These are phyloP conservation scores for Chaetomium fimeti DNA, from an alignment of 495 filamentous ascomycete species.

Conservation along the genomic window DNA sequence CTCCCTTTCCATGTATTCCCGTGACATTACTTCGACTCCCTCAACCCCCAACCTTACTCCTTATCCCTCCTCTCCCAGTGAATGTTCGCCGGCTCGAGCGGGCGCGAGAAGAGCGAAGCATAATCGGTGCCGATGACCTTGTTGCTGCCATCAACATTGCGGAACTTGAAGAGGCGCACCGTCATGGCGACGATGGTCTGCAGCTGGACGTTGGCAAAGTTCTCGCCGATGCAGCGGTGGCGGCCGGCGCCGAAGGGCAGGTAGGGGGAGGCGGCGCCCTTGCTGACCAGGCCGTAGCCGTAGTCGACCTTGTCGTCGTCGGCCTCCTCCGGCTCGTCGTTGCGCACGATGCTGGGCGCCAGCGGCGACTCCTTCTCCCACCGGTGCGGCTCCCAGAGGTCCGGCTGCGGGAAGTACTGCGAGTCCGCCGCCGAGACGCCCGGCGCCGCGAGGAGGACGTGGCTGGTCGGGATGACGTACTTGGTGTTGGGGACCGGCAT, in stretches of 20 bases:
- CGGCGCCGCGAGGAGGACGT: conserved; percentile 77
- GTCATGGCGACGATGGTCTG: conserved; percentile 78
- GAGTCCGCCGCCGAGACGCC: conserved; percentile 69
- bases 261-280: conserved; percentile 83
- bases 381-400: conserved; percentile 80
- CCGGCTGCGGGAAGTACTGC: conserved; percentile 76
- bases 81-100: conserved; percentile 62
- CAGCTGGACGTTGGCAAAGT: conserved; percentile 93
- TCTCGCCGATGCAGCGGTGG: conserved; percentile 94
- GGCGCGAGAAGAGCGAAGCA: conserved; percentile 62
- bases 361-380: conserved; percentile 63
- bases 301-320: conserved; percentile 82
- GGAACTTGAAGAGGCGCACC: conserved; percentile 72
- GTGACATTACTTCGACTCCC: not conserved
- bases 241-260: conserved; percentile 92
- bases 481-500: conserved; percentile 75
- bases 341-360: conserved; percentile 47
- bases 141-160: conserved; percentile 64
- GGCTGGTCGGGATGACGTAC: conserved; percentile 71
- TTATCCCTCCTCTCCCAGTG: conserved; percentile 61
- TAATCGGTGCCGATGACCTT: conserved; percentile 83
- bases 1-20: not conserved
- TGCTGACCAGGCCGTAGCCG: conserved; percentile 88
- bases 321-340: conserved; percentile 51
- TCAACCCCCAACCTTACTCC: not conserved